Base-by-base conservation (phyloP, 805 yeast species). In the Debaryomyces castellii region DNA sequence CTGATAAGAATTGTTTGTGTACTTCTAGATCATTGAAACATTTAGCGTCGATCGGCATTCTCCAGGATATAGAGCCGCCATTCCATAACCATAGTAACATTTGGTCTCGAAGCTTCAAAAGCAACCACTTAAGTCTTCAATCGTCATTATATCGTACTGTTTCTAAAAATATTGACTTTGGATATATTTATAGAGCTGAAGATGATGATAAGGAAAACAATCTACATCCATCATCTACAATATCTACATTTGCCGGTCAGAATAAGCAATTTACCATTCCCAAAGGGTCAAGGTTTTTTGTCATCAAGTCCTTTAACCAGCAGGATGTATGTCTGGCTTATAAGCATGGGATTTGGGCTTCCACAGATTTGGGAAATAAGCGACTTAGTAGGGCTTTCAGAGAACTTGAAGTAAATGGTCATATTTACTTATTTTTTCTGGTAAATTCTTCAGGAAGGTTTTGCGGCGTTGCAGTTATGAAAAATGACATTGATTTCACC, bases 391-490 rank as follows among this genome's bases (percentile, higher is more conserved):
- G 62, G 44, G 80, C 83, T 0, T 81, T 50, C 46, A 51, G 52
- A 3, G 62, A 59, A 5, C 45, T 53, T 40, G 35, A 47, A 17
- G 24, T 42, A 23, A 40, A 51, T 3, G 65, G 63, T 1, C 69
- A 71, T 41, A 58, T 82, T 0, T 77, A 67, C 50, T 59, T 82
- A 21, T 74, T 82, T 51, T 82, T 80, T 53, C 80, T 82, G 52
- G 85, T 81, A 1, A 81, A 81, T 54, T 72, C 73, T 2, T 76
- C 82, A 11, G 83, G 84, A 0, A 73, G 69, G 47, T 81, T 81
- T 52, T 78, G 82, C 58, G 86, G 84, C 0, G 67, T 80, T 14
- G 81, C 82, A 6, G 79, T 78, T 52, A 79, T 82, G 84, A 61
- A 54, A 47, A 51, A 53, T 52, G 50, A 57, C 28, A 54, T 71